Conservation (phyloP, 768 basidiomycete species). For the Rhizopogon rudus region DNA sequence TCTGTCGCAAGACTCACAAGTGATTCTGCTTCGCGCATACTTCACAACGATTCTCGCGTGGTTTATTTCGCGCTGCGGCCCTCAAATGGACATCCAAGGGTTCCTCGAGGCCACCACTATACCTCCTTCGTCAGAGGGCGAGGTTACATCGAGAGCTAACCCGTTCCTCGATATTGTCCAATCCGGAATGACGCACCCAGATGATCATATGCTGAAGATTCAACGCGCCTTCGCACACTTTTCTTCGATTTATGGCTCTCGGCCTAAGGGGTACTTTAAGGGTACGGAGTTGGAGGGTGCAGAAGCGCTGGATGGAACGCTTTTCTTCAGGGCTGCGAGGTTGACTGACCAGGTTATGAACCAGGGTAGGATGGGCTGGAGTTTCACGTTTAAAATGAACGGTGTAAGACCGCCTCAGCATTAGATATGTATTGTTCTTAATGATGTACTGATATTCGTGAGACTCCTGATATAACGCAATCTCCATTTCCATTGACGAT, state of each 20-base stretch:
- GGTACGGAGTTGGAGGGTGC: constrained; percentile 25
- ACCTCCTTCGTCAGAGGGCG: constrained; percentile 3
- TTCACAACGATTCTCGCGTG: constrained; percentile 16
- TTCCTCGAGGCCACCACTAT: constrained; percentile 29
- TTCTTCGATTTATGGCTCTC: constrained; percentile 23
- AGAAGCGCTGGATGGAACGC: constrained; percentile 28
- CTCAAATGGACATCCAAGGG: constrained; percentile 21
- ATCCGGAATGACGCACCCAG: constrained; percentile 29
- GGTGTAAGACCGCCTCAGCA: too few species aligned
- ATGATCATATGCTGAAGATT: constrained; percentile 28
- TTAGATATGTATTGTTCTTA: too few species aligned
- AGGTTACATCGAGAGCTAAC: constrained; percentile 24
- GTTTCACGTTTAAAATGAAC: background rate
- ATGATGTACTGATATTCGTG: too few species aligned
- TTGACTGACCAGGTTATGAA: constrained; percentile 22
- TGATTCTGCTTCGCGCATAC: constrained; percentile 23
- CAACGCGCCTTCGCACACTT: constrained; percentile 30
- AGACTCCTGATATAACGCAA: too few species aligned
- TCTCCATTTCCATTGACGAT: too few species aligned
- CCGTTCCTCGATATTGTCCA: constrained; percentile 37
- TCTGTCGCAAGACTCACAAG: constrained; percentile 14
- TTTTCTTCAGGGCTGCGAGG: constrained; percentile 28
- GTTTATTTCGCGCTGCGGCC: constrained; percentile 29
- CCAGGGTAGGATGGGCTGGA: too few species aligned
- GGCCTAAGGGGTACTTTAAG: constrained; percentile 19